phyloP scores from a whole-genome alignment of 2,329 filamentous ascomycete species.

The Aspergillus sp. region DNA sequence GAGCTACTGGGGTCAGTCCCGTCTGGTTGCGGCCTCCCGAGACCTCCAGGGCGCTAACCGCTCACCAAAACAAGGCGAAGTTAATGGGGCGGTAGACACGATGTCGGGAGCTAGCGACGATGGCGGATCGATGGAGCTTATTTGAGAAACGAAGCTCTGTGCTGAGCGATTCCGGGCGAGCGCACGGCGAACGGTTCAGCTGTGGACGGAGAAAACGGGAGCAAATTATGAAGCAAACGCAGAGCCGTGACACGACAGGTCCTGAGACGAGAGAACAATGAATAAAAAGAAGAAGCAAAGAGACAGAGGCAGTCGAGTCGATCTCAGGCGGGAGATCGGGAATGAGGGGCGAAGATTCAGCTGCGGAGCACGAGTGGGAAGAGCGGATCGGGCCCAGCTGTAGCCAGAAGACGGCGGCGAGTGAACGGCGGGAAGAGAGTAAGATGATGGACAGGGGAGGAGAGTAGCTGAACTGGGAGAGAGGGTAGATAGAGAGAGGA shows the following conservation, averaged over 20 bases:
- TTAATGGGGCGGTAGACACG: not conserved
- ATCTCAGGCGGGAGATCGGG: too few relatives aligned
- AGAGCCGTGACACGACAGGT: too few relatives aligned
- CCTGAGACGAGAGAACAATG: too few relatives aligned
- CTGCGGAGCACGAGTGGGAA: constrained; percentile 17
- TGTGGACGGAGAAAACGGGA: not conserved
- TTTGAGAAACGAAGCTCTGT: not conserved
- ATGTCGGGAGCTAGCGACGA: not conserved
- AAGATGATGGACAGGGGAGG: constrained; percentile 14
- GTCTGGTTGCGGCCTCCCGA: not conserved
- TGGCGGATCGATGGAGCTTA: not conserved
- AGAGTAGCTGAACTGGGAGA: constrained; percentile 9
- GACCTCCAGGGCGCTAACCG: not conserved
- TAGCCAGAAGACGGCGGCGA: too few relatives aligned
- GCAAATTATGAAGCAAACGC: too few relatives aligned
- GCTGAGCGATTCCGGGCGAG: not conserved
- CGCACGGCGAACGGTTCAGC: not conserved
- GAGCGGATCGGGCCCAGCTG: too few relatives aligned
- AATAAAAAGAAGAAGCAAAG: too few relatives aligned
- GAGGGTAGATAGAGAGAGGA: constrained; percentile 13
- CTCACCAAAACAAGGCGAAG: not conserved
- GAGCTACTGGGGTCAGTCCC: constrained; percentile 11
- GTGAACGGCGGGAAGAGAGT: constrained; percentile 17
- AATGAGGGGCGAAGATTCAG: constrained; percentile 17
- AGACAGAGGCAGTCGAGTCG: too few relatives aligned